These are phyloP conservation scores for Pyrus betulifolia DNA, from an alignment of 306 rosid genomes.

Conservation along the genomic window DNA sequence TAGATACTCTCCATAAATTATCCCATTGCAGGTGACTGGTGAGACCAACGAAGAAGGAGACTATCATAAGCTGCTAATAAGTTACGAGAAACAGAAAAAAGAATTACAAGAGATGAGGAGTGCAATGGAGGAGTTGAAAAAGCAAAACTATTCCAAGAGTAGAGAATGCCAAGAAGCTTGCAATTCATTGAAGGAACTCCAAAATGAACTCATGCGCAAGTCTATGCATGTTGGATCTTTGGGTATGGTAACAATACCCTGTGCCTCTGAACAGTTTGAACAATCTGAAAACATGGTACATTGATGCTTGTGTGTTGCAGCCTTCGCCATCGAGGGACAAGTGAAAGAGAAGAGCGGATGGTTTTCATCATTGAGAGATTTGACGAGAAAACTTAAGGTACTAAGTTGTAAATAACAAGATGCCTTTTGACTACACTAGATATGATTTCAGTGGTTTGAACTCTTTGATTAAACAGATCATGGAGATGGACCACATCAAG, in stretches of 20 bases:
- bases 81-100: conserved; percentile 46
- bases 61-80: conserved; percentile 42
- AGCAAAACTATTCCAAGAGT: conserved; percentile 55
- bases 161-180: conserved; percentile 73
- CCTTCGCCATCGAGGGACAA: conserved; percentile 95
- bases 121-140: conserved; percentile 54
- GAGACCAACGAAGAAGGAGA: conserved; percentile 36
- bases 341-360: conserved; percentile 91
- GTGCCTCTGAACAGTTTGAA: conserved; percentile 1
- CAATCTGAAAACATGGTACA: conserved; percentile 4
- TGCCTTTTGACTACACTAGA: not conserved
- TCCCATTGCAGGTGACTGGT: conserved; percentile 38
- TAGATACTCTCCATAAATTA: conserved; percentile 1
- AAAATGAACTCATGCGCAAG: conserved; percentile 97
- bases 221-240: conserved; percentile 98
- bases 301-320: conserved; percentile 33
- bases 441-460: not conserved
- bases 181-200: conserved; percentile 73
- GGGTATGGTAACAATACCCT: conserved; percentile 34
- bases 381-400: conserved; percentile 80
- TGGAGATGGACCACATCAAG: conserved; percentile 83
- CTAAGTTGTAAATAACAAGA: not conserved
- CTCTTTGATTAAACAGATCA: conserved; percentile 44
- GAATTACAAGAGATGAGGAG: conserved; percentile 50
- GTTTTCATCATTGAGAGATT: conserved; percentile 71